These are phyloP conservation scores for Tagetes patula DNA, from an alignment of 129 eudicot species.

Conservation along the genomic window DNA sequence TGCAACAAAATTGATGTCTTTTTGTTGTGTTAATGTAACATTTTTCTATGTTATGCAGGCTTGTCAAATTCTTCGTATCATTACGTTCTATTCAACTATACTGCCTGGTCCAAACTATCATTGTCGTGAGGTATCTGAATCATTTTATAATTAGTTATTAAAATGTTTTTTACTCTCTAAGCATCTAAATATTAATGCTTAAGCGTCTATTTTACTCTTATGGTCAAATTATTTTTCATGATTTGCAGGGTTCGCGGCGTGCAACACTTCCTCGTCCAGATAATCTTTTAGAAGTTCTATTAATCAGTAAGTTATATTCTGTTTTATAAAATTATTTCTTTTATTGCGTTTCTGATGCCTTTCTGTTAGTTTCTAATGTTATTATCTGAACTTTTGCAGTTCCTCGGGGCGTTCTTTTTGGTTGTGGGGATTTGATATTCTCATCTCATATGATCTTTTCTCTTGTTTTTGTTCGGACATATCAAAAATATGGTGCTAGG, in stretches of 20 bases:
- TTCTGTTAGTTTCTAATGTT: conserved; percentile 19
- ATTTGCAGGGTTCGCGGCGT: conserved; percentile 68
- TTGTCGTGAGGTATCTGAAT: conserved; percentile 70
- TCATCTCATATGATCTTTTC: conserved; percentile 97
- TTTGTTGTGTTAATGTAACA: neutral
- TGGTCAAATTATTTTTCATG: neutral
- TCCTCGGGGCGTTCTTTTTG: conserved; percentile 88
- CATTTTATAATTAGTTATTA: neutral
- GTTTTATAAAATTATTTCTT: neutral
- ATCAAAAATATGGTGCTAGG: conserved; percentile 84
- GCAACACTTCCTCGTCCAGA: conserved; percentile 84
- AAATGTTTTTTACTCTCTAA: neutral
- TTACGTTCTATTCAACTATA: conserved; percentile 85
- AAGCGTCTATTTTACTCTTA: neutral
- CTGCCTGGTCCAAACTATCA: conserved; percentile 97
- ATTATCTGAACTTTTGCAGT: conserved; percentile 39
- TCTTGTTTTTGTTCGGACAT: conserved; percentile 82
- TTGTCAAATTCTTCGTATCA: conserved; percentile 73
- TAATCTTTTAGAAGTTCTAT: conserved; percentile 52
- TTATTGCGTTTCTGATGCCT: neutral
- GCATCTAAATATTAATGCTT: neutral
- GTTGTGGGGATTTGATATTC: conserved; percentile 91
- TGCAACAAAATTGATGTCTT: neutral
- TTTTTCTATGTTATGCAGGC: conserved; percentile 49
- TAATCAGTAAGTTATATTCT: conserved; percentile 51